phyloP scores from a whole-genome alignment of 805 yeast genomes.

The Starmerella geochares region DNA sequence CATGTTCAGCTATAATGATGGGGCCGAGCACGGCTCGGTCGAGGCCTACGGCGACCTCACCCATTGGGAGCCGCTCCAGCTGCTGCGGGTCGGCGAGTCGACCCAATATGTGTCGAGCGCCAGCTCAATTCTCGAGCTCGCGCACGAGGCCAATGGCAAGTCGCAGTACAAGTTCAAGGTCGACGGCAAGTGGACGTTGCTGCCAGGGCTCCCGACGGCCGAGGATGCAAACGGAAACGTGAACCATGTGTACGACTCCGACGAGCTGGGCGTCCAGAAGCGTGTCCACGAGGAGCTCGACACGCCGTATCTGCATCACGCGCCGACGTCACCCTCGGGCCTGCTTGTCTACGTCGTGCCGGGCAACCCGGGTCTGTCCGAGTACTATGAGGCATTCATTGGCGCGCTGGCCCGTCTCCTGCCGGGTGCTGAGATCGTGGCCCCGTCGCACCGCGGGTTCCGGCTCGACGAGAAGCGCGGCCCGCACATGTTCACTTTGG shows the following conservation, averaged over 20 bases:
- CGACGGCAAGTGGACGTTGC: conserved; percentile 33
- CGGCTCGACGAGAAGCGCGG: conserved; percentile 22
- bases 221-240: conserved; percentile 22
- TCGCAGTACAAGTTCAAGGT: conserved; percentile 32
- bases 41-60: conserved; percentile 33
- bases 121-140: conserved; percentile 1
- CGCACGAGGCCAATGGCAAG: conserved; percentile 24
- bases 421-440: conserved; percentile 44
- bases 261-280: background rate
- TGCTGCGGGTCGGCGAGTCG: conserved; percentile 19
- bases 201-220: conserved; percentile 23
- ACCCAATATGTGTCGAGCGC: conserved; percentile 19
- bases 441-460: conserved; percentile 60
- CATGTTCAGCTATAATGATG: conserved; percentile 25
- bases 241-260: conserved; percentile 16
- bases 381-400: conserved; percentile 51
- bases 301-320: conserved; percentile 6
- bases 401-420: conserved; percentile 34
- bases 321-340: background rate
- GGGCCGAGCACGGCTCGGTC: conserved; percentile 24
- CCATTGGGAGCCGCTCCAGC: conserved; percentile 21
- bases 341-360: conserved; percentile 50
- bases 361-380: conserved; percentile 68
- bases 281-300: background rate
- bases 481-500: conserved; percentile 33